Conservation (phyloP, 2,329 filamentous ascomycete species). For the Catunica adiposa region DNA sequence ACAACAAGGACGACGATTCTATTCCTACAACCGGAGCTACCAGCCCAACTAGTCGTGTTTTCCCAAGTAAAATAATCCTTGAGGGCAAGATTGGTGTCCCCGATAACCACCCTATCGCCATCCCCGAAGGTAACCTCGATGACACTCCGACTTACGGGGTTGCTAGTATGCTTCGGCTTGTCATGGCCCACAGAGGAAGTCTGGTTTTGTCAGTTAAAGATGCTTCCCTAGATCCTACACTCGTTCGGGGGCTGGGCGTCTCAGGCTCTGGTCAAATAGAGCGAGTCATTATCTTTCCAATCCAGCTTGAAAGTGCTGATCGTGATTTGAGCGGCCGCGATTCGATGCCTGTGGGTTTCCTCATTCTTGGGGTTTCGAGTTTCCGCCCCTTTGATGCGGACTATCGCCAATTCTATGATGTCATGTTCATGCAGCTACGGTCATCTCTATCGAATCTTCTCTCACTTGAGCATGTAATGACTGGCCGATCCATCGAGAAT, state of each 20-base stretch:
- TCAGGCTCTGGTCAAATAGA: conserved; percentile 41
- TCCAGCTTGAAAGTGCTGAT: conserved; percentile 60
- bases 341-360: conserved; percentile 12
- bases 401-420: conserved; percentile 56
- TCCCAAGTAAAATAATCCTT: conserved; percentile 47
- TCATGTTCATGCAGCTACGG: conserved; percentile 9
- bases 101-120: conserved; percentile 42
- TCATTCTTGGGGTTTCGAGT: conserved; percentile 24
- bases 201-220: conserved; percentile 51
- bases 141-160: conserved; percentile 51
- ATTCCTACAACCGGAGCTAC: background rate
- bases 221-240: conserved; percentile 42
- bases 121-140: conserved; percentile 49
- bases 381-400: conserved; percentile 65
- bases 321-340: conserved; percentile 60
- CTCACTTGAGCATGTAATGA: conserved; percentile 1
- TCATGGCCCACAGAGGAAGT: conserved; percentile 49
- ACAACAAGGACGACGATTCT: conserved; percentile 24
- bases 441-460: conserved; percentile 4
- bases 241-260: conserved; percentile 52
- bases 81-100: conserved; percentile 59
- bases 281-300: conserved; percentile 59
- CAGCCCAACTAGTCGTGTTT: too few species aligned
- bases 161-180: conserved; percentile 57
- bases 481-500: background rate